A percentile compares a stretch with the other conserved stretches of the same genome.
These are phyloP conservation scores for Amphibolis antarctica DNA, from an alignment of 106 monocot species.

Conservation along the genomic window DNA sequence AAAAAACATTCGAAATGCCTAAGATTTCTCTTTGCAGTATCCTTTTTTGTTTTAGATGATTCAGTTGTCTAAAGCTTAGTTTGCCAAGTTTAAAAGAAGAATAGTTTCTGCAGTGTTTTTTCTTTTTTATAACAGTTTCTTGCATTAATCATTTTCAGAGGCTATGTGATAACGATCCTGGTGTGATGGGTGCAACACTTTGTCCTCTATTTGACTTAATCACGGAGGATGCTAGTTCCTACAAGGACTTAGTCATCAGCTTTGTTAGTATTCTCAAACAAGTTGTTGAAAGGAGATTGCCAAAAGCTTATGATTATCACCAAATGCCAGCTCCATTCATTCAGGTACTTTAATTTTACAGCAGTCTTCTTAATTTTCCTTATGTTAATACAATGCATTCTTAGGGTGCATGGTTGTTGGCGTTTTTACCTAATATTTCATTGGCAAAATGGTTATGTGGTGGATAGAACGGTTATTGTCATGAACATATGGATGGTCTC, in stretches of 20 bases:
- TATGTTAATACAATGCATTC: not conserved
- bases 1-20: too few species aligned
- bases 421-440: not conserved
- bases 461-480: too few species aligned
- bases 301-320: slow-evolving; percentile 94
- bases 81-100: too few species aligned
- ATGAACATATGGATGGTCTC: too few species aligned
- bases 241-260: slow-evolving; percentile 88
- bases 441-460: not conserved
- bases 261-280: slow-evolving; percentile 97
- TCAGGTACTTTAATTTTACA: slow-evolving; percentile 44
- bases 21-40: too few species aligned
- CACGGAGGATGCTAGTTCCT: slow-evolving; percentile 61
- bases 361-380: not conserved
- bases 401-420: not conserved
- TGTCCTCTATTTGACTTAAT: slow-evolving; percentile 97
- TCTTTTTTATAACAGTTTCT: not conserved
- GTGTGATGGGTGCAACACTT: slow-evolving; percentile 97
- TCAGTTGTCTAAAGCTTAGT: not conserved
- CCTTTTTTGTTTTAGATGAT: too few species aligned
- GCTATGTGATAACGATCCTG: slow-evolving; percentile 93
- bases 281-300: slow-evolving; percentile 82
- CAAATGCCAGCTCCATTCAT: slow-evolving; percentile 98
- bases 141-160: slow-evolving; percentile 37
- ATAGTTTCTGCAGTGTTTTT: not conserved